Conservation (phyloP, 495 filamentous ascomycete genomes). For the Lophiotrema nucula region DNA sequence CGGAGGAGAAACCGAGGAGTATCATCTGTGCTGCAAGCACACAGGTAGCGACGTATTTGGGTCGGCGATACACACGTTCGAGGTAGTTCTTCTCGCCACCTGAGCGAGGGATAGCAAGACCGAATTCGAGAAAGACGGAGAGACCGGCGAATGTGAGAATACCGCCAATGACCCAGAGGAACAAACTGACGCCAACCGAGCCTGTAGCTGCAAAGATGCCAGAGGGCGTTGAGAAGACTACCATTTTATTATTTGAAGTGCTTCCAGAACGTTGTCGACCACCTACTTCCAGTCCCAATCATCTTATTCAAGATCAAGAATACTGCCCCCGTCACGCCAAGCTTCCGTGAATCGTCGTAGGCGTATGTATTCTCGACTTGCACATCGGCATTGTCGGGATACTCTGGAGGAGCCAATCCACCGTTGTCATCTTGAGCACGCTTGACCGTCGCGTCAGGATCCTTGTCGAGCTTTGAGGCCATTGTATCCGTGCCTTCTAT, state of each 20-base stretch:
- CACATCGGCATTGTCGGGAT: slow-evolving; percentile 15
- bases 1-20: slow-evolving; percentile 54
- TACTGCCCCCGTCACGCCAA: slow-evolving; percentile 53
- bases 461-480: background rate
- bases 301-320: slow-evolving; percentile 60
- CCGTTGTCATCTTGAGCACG: background rate
- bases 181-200: slow-evolving; percentile 47
- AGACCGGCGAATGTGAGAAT: slow-evolving; percentile 45
- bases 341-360: slow-evolving; percentile 47
- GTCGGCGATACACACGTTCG: slow-evolving; percentile 34
- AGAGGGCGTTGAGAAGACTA: slow-evolving; percentile 54
- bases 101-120: slow-evolving; percentile 37
- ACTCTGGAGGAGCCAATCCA: background rate
- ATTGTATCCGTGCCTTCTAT: background rate
- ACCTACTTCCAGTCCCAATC: slow-evolving; percentile 56
- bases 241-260: background rate
- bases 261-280: no score
- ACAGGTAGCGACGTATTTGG: slow-evolving; percentile 33
- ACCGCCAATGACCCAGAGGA: slow-evolving; percentile 44
- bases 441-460: background rate
- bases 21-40: slow-evolving; percentile 36
- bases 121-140: slow-evolving; percentile 51
- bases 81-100: slow-evolving; percentile 38
- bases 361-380: slow-evolving; percentile 46
- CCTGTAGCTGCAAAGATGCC: slow-evolving; percentile 50